Evolutionary conservation across 176 grass and related monocot species (phyloP), one percentile per base, ranked within the genome.

Genomic region (Carex scoparia): DNA sequence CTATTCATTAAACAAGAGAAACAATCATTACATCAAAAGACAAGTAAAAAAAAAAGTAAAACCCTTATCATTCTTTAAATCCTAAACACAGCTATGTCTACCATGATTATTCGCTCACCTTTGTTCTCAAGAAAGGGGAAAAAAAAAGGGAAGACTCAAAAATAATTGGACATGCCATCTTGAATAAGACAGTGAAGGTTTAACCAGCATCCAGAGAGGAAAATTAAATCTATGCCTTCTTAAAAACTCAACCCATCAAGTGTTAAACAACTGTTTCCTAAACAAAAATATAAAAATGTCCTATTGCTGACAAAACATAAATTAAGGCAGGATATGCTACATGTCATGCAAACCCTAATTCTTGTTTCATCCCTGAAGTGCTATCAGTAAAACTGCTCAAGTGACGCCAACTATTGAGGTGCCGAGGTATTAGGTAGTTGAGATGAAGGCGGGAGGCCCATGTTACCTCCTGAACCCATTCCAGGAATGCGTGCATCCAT

Each of bases 381-480:
- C 28, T 57, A 57, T 8, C 53, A 57, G 75, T 35, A 80, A n/a
- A 44, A 7, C 31, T 69, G 84, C 35, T 70, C 61, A 46, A 63
- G 60, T 69, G 14, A 32, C 49, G 18, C 28, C 55, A 69, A 69
- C 86, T 80, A 97, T 68, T 94, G 90, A 32, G 92, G 90, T 83
- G 92, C 46, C 10, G 88, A 90, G 51, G 90, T 86, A 61, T 87
- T 87, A 53, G 94, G 90, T 1, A 87, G 85, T 5, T 84, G 92
- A 13, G 91, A 88, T 58, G 90, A 88, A 9, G 89, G 90, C 42
- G 90, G 86, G 51, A 92, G 73, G 18, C 92, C 94, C 31, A 91
- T 88, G 66, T 92, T 97, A 38, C 94, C 90, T 75, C 87, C 87
- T 65, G 79, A 70, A 86, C 37, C 74, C 87, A 89, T 82, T 66